Evolutionary conservation across 2,329 filamentous ascomycete species (phyloP), one percentile per base, ranked within the genome.

Genomic region (Aaosphaeria arxii): DNA sequence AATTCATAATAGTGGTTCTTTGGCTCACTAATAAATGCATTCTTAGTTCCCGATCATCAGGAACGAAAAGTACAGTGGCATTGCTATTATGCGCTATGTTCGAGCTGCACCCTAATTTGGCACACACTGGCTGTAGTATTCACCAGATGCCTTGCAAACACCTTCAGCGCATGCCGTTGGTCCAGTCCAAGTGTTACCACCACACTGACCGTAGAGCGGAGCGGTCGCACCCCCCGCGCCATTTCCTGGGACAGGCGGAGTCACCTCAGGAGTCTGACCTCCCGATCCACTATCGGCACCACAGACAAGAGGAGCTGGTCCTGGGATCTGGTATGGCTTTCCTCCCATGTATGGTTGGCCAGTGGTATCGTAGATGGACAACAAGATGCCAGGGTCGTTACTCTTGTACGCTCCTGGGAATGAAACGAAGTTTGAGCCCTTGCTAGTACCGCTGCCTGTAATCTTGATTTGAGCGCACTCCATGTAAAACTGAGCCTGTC

Each of bases 231-330:
- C 33, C 7, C 33, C n/a, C 9, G n/a, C 33, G n/a, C 9, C 9
- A 36, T 9, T 9, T 9, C n/a, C n/a, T n/a, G 33, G 33, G 7
- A 3, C 9, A 36, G 9, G 7, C n/a, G 33, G 33, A 9, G 33
- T 36, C 33, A 36, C 33, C 7, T 9, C 33, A 9, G 33, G 33
- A 36, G 7, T n/a, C 7, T 36, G 7, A 9, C 33, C 33, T 36
- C 33, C 33, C 33, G 33, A 36, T 36, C 33, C 33, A 36, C 33
- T 36, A 9, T n/a, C 33, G n/a, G 9, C 33, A 36, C 9, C 40
- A 58, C 77, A 79, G 6, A 61, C 69, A 48, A 79, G 77, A 2
- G 77, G 58, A 5, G 67, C 63, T 36, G 76, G 77, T 0, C 77
- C 76, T 0, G 77, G 77, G 43, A 79, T 71, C 5, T 59, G 71